phyloP scores from a whole-genome alignment of 352 stramenopile genomes.

The Globisporangium abappressorium region DNA sequence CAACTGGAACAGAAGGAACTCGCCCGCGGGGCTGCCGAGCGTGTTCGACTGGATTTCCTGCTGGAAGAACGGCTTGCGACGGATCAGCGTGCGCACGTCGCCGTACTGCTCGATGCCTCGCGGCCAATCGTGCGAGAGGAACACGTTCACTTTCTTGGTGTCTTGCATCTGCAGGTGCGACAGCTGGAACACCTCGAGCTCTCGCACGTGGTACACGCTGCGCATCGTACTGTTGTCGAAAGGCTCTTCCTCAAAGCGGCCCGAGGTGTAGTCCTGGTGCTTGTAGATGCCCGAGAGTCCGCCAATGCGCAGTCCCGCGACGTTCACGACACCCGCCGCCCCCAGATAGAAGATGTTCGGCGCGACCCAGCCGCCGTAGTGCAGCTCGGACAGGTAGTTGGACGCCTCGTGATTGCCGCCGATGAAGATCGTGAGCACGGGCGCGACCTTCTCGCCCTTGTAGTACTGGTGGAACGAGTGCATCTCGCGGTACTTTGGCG shows the following conservation, averaged over 20 bases:
- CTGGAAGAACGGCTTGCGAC: constrained; percentile 93
- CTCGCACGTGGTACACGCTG: constrained; percentile 95
- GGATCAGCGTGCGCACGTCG: constrained; percentile 86
- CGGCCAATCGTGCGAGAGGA: constrained; percentile 99
- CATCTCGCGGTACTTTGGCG: constrained; percentile 87
- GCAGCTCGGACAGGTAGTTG: constrained; percentile 91
- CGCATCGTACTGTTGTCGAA: constrained; percentile 82
- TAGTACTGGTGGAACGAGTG: constrained; percentile 93
- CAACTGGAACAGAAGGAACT: constrained; percentile 91
- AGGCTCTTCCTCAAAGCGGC: constrained; percentile 74
- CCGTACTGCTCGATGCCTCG: constrained; percentile 95
- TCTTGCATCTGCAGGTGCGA: constrained; percentile 62
- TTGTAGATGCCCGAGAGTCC: constrained; percentile 95
- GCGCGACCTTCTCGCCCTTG: constrained; percentile 73
- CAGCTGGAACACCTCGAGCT: constrained; percentile 93
- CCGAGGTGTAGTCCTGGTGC: constrained; percentile 56
- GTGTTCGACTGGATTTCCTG: constrained; percentile 92
- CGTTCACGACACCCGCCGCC: constrained; percentile 75
- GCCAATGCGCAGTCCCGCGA: constrained; percentile 87
- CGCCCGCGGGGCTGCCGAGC: constrained; percentile 92
- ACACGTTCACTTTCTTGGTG: constrained; percentile 77
- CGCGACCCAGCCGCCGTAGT: constrained; percentile 94
- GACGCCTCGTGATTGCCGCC: constrained; percentile 96
- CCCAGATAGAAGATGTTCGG: constrained; percentile 97
- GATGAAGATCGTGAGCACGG: constrained; percentile 93